Evolutionary conservation across 768 basidiomycete genomes (phyloP), one percentile per base, ranked within the genome.

Genomic region (Leccinum ochraceum): DNA sequence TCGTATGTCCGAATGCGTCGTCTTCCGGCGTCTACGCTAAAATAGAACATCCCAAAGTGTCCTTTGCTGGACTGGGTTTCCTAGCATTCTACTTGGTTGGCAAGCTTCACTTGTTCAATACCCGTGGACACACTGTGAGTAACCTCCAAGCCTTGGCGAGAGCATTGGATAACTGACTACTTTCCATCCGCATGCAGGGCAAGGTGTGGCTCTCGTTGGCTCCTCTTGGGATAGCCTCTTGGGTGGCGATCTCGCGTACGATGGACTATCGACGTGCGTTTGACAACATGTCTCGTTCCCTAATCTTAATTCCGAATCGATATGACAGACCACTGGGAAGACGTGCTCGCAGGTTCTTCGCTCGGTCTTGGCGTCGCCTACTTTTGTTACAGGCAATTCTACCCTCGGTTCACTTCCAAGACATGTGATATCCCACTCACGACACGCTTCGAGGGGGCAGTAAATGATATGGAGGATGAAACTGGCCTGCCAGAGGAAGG

Each of bases 51-150:
- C 53, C 57, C 65, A 4, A 46, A 92, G 93, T 94, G 62, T 90
- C 94, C 0, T 98, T 96, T 74, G 90, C 94, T 6, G 96, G 96
- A 4, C 81, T 99, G 6, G 93, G 92, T 3, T 95, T 95, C 77
- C 79, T 98, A 26, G 76, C 89, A 5, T 89, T 93, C 64, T 98
- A 97, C 70, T 75, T 95, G 8, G 89, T 90, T 16, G 96, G 95
- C 7, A 98, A 98, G 74, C 75, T 96, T 53, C 94, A 92, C 69
- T 74, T 97, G 5, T 96, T 94, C 66, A 94, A 97, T 72, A 80
- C 77, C 36, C 81, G 86, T 36, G 95, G 94, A 8, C 83, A 92
- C 66, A 76, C 84, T 52, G 85, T 90, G 67, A 63, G 84, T 72
- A 30, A 6, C 6, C 1, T 26, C n/a, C 42, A 56, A 24, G 16